Percentiles rank a stretch among this genome's conserved stretches.
Conservation (phyloP, 2,329 filamentous ascomycete genomes). For the Trichocomaceae sp. region DNA sequence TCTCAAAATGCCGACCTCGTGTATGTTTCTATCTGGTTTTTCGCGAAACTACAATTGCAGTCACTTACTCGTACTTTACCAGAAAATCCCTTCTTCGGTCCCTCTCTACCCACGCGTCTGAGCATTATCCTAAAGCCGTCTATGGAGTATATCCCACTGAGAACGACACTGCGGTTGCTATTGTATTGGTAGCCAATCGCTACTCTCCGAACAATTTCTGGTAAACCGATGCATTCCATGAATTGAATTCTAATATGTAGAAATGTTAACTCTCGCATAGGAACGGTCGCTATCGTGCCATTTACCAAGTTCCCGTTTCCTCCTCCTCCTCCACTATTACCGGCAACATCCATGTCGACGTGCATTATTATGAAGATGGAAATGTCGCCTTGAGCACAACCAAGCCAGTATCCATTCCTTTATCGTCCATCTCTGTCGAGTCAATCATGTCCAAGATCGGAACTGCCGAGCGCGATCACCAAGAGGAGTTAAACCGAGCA, state of each 20-base stretch:
- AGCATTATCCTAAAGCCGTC: constrained; percentile 80
- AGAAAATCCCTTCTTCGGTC: constrained; percentile 74
- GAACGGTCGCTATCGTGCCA: constrained; percentile 93
- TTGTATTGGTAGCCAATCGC: constrained; percentile 88
- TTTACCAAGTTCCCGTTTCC: constrained; percentile 72
- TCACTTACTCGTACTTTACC: neutral
- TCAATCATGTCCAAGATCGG: constrained; percentile 75
- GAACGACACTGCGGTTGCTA: constrained; percentile 66
- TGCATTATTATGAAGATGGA: constrained; percentile 99
- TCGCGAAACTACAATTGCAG: neutral
- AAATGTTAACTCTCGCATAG: constrained; percentile 35
- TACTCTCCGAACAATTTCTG: constrained; percentile 98
- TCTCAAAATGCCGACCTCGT: constrained; percentile 70
- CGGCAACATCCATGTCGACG: constrained; percentile 83
- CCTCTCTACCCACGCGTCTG: constrained; percentile 66
- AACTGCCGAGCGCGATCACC: constrained; percentile 78
- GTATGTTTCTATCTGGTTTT: constrained; percentile 46
- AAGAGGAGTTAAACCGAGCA: constrained; percentile 88
- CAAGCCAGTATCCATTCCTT: constrained; percentile 61
- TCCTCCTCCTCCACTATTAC: constrained; percentile 54
- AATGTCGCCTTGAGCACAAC: constrained; percentile 91
- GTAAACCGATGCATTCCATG: constrained; percentile 42
- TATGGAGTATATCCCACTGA: constrained; percentile 78
- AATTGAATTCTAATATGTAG: neutral
- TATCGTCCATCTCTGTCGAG: constrained; percentile 58